A percentile compares a stretch with the other conserved stretches of the same genome.
phyloP scores from a whole-genome alignment of 495 filamentous ascomycete species.

The Annulohypoxylon nitens region DNA sequence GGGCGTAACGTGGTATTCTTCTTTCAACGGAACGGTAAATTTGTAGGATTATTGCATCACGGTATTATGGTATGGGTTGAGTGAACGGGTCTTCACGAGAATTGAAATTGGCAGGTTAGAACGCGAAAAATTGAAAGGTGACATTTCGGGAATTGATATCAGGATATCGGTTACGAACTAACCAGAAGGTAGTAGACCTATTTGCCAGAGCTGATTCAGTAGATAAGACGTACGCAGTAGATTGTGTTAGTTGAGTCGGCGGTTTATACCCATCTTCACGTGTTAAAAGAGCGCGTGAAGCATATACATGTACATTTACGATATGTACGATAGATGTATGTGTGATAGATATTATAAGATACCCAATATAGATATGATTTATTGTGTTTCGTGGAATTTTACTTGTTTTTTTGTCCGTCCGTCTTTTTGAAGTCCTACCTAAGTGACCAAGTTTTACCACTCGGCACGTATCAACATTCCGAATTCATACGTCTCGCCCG shows the following conservation, averaged over 20 bases:
- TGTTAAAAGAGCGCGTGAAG: constrained; percentile 7
- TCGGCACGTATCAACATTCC: constrained; percentile 11
- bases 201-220: constrained; percentile 11
- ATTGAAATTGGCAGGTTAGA: constrained; percentile 20
- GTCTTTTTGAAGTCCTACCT: background rate
- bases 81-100: constrained; percentile 14
- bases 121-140: constrained; percentile 15
- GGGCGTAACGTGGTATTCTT: constrained; percentile 35
- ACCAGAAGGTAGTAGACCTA: constrained; percentile 18
- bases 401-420: background rate
- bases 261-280: constrained; percentile 19
- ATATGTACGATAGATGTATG: constrained; percentile 7
- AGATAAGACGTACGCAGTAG: constrained; percentile 21
- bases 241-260: constrained; percentile 12
- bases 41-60: constrained; percentile 10
- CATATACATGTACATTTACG: constrained; percentile 10
- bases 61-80: constrained; percentile 2
- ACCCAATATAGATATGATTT: constrained; percentile 39
- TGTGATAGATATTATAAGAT: constrained; percentile 28
- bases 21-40: constrained; percentile 16
- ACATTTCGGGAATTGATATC: constrained; percentile 20
- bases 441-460: constrained; percentile 7
- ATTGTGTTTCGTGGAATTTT: constrained; percentile 6
- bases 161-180: constrained; percentile 9
- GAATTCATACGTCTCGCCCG: constrained; percentile 8